Conservation (phyloP, 1,139 yeast species). For the Blastobotrys proliferans region DNA sequence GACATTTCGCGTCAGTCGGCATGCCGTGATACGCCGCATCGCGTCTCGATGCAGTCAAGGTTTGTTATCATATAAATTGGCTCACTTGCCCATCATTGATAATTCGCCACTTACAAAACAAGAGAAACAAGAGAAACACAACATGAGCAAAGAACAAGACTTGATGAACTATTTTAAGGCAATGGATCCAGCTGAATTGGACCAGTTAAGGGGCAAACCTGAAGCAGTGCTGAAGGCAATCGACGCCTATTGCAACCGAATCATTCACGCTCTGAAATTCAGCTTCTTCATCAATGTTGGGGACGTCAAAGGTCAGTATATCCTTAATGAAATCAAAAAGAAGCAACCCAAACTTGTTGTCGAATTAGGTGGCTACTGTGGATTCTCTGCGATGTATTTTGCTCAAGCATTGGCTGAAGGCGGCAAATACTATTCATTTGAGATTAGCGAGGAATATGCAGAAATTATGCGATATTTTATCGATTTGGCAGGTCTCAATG, state of each 20-base stretch:
- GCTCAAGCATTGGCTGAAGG: slow-evolving; percentile 21
- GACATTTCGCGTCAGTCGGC: no score
- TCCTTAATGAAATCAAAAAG: slow-evolving; percentile 1
- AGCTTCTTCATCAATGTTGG: slow-evolving; percentile 12
- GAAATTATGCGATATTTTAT: slow-evolving; percentile 19
- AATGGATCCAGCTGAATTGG: neutral
- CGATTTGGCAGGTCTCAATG: slow-evolving; percentile 20
- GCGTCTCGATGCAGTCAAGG: no score
- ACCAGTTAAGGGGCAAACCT: slow-evolving; percentile 10
- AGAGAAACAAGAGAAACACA: neutral
- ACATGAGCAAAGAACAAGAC: neutral
- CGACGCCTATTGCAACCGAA: slow-evolving; percentile 4
- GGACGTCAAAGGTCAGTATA: slow-evolving; percentile 4
- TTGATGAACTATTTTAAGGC: neutral
- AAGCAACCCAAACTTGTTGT: slow-evolving; percentile 10
- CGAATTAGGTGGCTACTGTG: slow-evolving; percentile 16
- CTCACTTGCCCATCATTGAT: no score
- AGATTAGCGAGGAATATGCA: slow-evolving; percentile 21
- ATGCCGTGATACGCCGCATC: no score
- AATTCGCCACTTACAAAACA: no score
- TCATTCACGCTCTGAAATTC: no score
- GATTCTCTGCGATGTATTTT: slow-evolving; percentile 22
- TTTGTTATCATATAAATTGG: no score
- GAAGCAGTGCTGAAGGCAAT: slow-evolving; percentile 9
- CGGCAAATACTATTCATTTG: slow-evolving; percentile 19